These are phyloP conservation scores for Sanguinoderma infundibulare DNA, from an alignment of 1,284 basidiomycete genomes.

Conservation along the genomic window DNA sequence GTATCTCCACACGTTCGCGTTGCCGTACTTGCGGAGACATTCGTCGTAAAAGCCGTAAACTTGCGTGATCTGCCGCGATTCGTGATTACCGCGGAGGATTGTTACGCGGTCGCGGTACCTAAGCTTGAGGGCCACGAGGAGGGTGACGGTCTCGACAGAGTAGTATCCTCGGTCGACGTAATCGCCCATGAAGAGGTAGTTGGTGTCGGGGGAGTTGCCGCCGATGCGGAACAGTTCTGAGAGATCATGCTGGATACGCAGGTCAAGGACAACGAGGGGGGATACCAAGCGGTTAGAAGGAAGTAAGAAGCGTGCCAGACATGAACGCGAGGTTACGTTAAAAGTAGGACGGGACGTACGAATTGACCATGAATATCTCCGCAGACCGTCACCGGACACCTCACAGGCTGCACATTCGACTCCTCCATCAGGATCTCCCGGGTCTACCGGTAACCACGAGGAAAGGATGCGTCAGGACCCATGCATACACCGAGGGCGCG, in stretches of 20 bases:
- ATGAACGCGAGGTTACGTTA: slow-evolving; percentile 21
- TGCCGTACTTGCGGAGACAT: slow-evolving; percentile 99
- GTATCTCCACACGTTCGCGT: slow-evolving; percentile 99
- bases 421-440: slow-evolving; percentile 98
- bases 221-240: slow-evolving; percentile 99
- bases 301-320: slow-evolving; percentile 11
- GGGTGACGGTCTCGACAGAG: slow-evolving; percentile 98
- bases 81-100: slow-evolving; percentile 98
- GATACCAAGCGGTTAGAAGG: slow-evolving; percentile 1
- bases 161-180: slow-evolving; percentile 99
- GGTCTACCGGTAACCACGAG: slow-evolving; percentile 59
- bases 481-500: slow-evolving; percentile 13
- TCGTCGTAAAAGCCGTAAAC: slow-evolving; percentile 99
- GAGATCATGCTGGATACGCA: slow-evolving; percentile 83
- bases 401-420: slow-evolving; percentile 96
- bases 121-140: slow-evolving; percentile 98
- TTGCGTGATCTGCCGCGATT: slow-evolving; percentile 99
- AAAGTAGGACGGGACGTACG: slow-evolving; percentile 62
- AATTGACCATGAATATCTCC: slow-evolving; percentile 99
- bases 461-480: slow-evolving; percentile 22
- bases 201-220: slow-evolving; percentile 99
- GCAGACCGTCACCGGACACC: slow-evolving; percentile 97
- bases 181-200: slow-evolving; percentile 99
- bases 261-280: not conserved
- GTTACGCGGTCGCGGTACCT: slow-evolving; percentile 99